phyloP scores from a whole-genome alignment of 495 filamentous ascomycete genomes.

The Xylaria bambusicola region DNA sequence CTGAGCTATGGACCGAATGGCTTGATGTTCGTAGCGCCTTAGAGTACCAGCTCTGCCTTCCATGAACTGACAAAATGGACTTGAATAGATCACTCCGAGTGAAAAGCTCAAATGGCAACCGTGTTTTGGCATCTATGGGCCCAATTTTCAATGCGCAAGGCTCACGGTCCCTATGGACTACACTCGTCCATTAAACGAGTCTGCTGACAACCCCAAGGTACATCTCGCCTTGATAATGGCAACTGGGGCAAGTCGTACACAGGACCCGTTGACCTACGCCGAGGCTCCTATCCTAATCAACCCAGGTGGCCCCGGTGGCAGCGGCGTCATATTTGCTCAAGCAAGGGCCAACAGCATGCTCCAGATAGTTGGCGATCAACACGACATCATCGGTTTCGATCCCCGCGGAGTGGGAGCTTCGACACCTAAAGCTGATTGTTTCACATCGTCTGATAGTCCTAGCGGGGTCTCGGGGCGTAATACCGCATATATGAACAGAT shows the following conservation, averaged over 20 bases:
- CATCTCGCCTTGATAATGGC: slow-evolving; percentile 55
- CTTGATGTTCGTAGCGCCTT: slow-evolving; percentile 23
- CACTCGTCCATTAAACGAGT: slow-evolving; percentile 37
- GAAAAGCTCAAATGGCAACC: slow-evolving; percentile 45
- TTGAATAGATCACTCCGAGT: slow-evolving; percentile 45
- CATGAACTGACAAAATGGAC: slow-evolving; percentile 15
- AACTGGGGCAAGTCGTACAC: slow-evolving; percentile 51
- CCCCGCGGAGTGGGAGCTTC: slow-evolving; percentile 38
- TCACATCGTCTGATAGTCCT: slow-evolving; percentile 24
- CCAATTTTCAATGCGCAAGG: slow-evolving; percentile 52
- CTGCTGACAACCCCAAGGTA: slow-evolving; percentile 41
- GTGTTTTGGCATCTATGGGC: slow-evolving; percentile 33
- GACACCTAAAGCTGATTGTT: slow-evolving; percentile 35
- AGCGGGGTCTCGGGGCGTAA: slow-evolving; percentile 26
- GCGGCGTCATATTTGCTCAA: slow-evolving; percentile 45
- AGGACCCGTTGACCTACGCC: slow-evolving; percentile 42
- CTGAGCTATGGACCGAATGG: slow-evolving; percentile 32
- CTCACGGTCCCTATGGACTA: slow-evolving; percentile 63
- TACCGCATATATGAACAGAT: slow-evolving; percentile 27
- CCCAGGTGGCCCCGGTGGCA: slow-evolving; percentile 55
- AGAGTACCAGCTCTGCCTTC: not conserved
- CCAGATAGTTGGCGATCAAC: slow-evolving; percentile 38
- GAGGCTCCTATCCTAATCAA: slow-evolving; percentile 28
- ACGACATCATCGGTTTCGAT: slow-evolving; percentile 40
- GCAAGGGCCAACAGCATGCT: slow-evolving; percentile 42